Percentiles rank a stretch among this genome's conserved stretches.
phyloP scores from a whole-genome alignment of 495 filamentous ascomycete species.

The Cryomyces minteri region DNA sequence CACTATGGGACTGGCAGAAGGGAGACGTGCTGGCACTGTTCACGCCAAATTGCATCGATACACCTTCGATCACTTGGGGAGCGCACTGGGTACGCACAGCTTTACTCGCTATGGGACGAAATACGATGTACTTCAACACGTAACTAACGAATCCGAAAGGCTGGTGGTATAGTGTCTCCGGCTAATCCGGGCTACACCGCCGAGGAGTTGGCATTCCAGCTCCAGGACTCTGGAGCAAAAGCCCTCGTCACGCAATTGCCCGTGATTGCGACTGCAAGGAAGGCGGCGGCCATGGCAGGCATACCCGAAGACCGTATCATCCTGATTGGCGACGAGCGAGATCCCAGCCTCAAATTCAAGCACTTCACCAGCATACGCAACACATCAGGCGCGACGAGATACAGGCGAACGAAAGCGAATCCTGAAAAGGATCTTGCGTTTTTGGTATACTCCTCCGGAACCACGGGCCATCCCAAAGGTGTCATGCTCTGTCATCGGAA shows the following conservation, averaged over 20 bases:
- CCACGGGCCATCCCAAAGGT: slow-evolving; percentile 81
- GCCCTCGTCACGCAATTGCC: slow-evolving; percentile 54
- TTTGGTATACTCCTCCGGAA: slow-evolving; percentile 73
- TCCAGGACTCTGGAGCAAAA: slow-evolving; percentile 63
- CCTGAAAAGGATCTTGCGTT: slow-evolving; percentile 44
- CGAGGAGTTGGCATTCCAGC: slow-evolving; percentile 75
- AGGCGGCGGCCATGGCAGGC: slow-evolving; percentile 50
- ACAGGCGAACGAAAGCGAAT: slow-evolving; percentile 29
- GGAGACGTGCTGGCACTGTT: slow-evolving; percentile 34
- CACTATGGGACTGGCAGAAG: slow-evolving; percentile 59
- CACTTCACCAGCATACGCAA: slow-evolving; percentile 61
- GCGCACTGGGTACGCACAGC: slow-evolving; percentile 69
- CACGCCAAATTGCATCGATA: slow-evolving; percentile 24
- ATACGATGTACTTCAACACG: too few relatives aligned
- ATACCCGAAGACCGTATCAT: slow-evolving; percentile 51
- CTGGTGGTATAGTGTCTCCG: slow-evolving; percentile 62
- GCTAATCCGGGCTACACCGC: slow-evolving; percentile 78
- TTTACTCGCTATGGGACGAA: too few relatives aligned
- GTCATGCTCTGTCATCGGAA: slow-evolving; percentile 80
- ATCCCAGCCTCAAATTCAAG: slow-evolving; percentile 38
- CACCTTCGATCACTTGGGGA: slow-evolving; percentile 46
- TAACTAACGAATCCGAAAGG: too few relatives aligned
- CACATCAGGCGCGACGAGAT: slow-evolving; percentile 29
- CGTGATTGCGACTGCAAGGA: slow-evolving; percentile 37
- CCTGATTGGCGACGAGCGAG: slow-evolving; percentile 56